Percentiles rank a stretch among this genome's conserved stretches.
Evolutionary conservation across 2,329 filamentous ascomycete genomes (phyloP).

Genomic region (Beauveria brongniartii): DNA sequence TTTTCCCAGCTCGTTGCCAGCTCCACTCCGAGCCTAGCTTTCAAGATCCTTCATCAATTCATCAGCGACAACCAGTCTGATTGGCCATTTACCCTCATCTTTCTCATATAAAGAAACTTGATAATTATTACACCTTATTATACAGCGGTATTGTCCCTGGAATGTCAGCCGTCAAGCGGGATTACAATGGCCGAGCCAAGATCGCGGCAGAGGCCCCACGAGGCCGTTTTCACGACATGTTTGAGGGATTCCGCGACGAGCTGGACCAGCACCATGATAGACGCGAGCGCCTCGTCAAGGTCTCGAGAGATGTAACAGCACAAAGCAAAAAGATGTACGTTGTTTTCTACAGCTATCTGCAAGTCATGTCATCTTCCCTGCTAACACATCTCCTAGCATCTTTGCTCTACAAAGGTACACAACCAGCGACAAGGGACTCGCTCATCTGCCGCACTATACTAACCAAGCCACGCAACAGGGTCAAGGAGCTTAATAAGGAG

Average conservation of each 20-base stretch:
- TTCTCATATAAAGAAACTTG: background rate
- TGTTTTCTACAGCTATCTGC: constrained; percentile 32
- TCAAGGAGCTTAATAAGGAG: constrained; percentile 52
- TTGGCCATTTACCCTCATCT: background rate
- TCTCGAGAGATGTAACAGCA: constrained; percentile 84
- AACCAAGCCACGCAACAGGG: constrained; percentile 34
- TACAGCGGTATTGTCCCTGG: background rate
- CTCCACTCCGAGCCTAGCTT: background rate
- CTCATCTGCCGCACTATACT: background rate
- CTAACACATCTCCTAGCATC: constrained; percentile 13
- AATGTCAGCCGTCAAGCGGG: constrained; percentile 41
- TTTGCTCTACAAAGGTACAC: constrained; percentile 28
- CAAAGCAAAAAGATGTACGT: constrained; percentile 92
- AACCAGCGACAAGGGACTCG: background rate
- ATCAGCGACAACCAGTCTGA: background rate
- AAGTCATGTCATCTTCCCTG: background rate
- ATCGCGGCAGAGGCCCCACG: constrained; percentile 26
- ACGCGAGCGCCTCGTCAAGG: constrained; percentile 82
- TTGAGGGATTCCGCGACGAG: constrained; percentile 76
- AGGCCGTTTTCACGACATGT: constrained; percentile 60
- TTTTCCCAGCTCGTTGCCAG: background rate
- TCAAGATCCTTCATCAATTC: background rate
- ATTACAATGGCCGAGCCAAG: constrained; percentile 42
- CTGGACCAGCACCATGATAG: constrained; percentile 93
- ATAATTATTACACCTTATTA: background rate